Conservation (phyloP, 108 stramenopile species). For the Cyclotella choctawhatcheeana region DNA sequence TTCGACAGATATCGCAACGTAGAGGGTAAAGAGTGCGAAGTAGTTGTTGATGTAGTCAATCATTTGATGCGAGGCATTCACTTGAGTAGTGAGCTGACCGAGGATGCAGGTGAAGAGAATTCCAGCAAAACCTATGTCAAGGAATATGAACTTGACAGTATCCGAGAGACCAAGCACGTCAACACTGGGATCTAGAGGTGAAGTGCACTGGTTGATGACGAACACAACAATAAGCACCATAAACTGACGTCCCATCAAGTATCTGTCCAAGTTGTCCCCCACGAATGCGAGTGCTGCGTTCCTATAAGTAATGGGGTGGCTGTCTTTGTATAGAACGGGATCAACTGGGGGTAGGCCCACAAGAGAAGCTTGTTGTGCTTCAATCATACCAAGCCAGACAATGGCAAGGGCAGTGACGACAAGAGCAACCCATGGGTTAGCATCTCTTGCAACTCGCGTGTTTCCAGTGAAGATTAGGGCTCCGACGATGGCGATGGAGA, state of each 20-base stretch:
- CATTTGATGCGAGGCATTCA: constrained; percentile 84
- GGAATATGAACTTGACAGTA: constrained; percentile 64
- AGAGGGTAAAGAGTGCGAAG: constrained; percentile 72
- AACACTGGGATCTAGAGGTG: constrained; percentile 55
- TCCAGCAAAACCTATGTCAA: constrained; percentile 80
- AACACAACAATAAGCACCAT: constrained; percentile 84
- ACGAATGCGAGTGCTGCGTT: constrained; percentile 61
- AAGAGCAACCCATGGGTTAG: neutral
- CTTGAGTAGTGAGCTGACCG: constrained; percentile 84
- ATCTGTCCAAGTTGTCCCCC: constrained; percentile 89
- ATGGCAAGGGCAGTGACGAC: constrained; percentile 24
- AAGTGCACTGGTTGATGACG: constrained; percentile 69
- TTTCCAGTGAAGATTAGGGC: constrained; percentile 65
- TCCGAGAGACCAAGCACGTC: constrained; percentile 67
- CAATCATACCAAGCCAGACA: constrained; percentile 75
- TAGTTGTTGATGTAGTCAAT: constrained; percentile 89
- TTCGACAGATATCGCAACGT: constrained; percentile 62
- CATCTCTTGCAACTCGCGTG: constrained; percentile 53
- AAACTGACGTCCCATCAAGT: constrained; percentile 89
- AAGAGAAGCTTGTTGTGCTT: constrained; percentile 76
- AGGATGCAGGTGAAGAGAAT: constrained; percentile 69
- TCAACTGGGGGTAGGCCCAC: constrained; percentile 77
- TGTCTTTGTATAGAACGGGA: constrained; percentile 72
- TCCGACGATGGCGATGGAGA: constrained; percentile 63
- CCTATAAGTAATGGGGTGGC: constrained; percentile 70